Percentiles rank a stretch among this genome's conserved stretches.
phyloP scores from a whole-genome alignment of 2,329 filamentous ascomycete species.

The Claviceps monticola region DNA sequence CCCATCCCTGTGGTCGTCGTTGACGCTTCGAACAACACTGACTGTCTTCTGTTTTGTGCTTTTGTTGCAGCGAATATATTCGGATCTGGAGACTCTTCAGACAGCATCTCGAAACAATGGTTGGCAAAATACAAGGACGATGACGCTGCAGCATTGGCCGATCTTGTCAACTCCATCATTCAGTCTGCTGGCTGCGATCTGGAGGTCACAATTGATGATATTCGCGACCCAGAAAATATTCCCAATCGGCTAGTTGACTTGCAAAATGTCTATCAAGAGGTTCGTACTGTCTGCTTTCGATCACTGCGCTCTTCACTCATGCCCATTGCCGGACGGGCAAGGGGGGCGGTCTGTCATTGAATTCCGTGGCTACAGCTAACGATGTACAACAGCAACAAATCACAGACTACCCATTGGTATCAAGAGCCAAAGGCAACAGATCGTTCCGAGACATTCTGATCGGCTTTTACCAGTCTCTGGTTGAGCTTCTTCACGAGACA shows the following conservation, averaged over 20 bases:
- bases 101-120: conserved; percentile 47
- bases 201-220: conserved; percentile 67
- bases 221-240: conserved; percentile 79
- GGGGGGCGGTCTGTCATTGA: no score
- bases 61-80: conserved; percentile 44
- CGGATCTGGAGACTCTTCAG: conserved; percentile 39
- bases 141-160: conserved; percentile 39
- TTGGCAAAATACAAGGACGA: conserved; percentile 42
- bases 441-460: conserved; percentile 67
- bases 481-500: conserved; percentile 69
- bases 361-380: conserved; percentile 13
- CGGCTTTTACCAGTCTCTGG: conserved; percentile 64
- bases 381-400: conserved; percentile 45
- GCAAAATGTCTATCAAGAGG: conserved; percentile 76
- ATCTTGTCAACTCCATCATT: conserved; percentile 53
- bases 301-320: background rate
- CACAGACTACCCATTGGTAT: conserved; percentile 83
- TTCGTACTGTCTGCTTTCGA: conserved; percentile 22
- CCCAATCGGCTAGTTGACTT: conserved; percentile 66
- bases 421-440: conserved; percentile 60
- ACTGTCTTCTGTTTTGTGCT: conserved; percentile 6
- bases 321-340: background rate
- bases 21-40: background rate
- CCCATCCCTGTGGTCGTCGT: background rate
- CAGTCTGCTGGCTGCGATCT: conserved; percentile 68